Evolutionary conservation across 179 eudicot species (phyloP).

Genomic region (Beta lomatogona): DNA sequence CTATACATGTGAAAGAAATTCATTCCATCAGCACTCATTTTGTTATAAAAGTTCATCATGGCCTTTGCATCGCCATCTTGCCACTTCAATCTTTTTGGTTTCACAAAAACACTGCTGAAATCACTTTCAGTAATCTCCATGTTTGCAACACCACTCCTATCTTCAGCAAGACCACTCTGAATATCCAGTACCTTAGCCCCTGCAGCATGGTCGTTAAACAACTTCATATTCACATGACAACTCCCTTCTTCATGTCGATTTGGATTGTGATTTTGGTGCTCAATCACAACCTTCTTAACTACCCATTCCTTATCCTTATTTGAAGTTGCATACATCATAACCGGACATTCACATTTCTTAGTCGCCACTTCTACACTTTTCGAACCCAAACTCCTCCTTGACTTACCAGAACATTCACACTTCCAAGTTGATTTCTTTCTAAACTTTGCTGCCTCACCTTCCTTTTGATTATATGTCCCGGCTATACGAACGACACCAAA

Average conservation of each 20-base stretch:
- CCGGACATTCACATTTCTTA: neutral
- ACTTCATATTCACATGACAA: neutral
- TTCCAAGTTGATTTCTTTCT: neutral
- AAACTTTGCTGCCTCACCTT: neutral
- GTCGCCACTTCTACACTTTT: neutral
- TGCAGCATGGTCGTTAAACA: neutral
- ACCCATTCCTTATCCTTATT: neutral
- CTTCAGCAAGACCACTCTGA: neutral
- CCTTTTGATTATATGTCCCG: too few relatives aligned
- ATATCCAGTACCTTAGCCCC: neutral
- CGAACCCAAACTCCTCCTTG: neutral
- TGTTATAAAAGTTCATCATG: neutral
- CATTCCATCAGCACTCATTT: neutral
- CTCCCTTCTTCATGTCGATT: neutral
- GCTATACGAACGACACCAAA: too few relatives aligned
- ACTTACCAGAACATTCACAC: neutral
- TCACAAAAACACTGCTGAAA: neutral
- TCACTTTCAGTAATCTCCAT: neutral
- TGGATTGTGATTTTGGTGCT: neutral
- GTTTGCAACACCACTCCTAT: neutral
- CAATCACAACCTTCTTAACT: neutral
- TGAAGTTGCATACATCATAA: neutral
- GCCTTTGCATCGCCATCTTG: neutral
- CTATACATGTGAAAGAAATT: neutral
- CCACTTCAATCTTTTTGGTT: neutral